Conservation (phyloP, 257 asterid genomes). For the Rubia yunnanensis region DNA sequence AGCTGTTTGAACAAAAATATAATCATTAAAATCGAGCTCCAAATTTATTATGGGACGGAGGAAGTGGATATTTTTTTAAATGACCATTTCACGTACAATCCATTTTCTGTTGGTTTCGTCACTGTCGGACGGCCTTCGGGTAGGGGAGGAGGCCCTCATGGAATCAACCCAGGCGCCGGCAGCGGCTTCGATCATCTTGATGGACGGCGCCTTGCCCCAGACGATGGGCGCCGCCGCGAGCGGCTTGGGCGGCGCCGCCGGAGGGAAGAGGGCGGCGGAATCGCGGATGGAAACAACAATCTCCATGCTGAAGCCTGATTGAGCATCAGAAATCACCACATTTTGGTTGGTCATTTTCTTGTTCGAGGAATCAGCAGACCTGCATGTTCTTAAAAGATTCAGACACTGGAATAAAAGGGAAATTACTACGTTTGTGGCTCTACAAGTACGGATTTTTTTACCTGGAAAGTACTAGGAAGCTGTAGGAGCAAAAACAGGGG, state of each 20-base stretch:
- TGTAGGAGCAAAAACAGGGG: constrained; percentile 5
- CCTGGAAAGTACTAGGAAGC: constrained; percentile 17
- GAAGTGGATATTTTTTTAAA: no score
- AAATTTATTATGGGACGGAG: no score
- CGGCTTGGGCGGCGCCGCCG: constrained; percentile 11
- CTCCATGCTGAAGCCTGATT: constrained; percentile 18
- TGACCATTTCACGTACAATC: constrained; percentile 39
- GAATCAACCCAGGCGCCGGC: constrained; percentile 45
- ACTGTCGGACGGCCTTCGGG: constrained; percentile 34
- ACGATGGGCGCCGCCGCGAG: constrained; percentile 18
- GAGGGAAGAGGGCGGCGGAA: constrained; percentile 9
- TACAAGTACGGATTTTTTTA: background rate
- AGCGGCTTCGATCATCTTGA: constrained; percentile 32
- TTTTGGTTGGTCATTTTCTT: constrained; percentile 8
- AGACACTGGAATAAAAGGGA: background rate
- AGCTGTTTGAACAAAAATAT: constrained; percentile 23
- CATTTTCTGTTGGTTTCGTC: constrained; percentile 41
- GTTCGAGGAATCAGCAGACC: background rate
- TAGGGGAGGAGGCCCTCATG: constrained; percentile 72
- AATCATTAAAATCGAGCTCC: no score
- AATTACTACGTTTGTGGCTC: background rate
- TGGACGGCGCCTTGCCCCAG: constrained; percentile 20
- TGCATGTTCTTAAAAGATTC: constrained; percentile 3
- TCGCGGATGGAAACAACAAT: constrained; percentile 14
- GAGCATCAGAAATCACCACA: constrained; percentile 8